These are phyloP conservation scores for Fusarium denticulatum DNA, from an alignment of 2,329 filamentous ascomycete genomes.

Conservation along the genomic window DNA sequence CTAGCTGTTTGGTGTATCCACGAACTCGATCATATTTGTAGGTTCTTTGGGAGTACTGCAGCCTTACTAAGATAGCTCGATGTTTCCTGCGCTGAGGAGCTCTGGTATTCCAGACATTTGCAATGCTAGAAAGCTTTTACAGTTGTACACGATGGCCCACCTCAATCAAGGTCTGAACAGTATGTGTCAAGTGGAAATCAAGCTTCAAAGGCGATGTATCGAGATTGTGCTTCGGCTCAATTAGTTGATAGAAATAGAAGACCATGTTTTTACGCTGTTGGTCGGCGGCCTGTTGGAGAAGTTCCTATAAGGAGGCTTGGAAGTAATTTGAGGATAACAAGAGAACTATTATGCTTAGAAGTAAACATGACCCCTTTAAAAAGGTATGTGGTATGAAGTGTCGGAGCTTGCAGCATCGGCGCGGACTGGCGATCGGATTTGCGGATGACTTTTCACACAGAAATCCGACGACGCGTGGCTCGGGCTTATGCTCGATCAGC, in stretches of 20 bases:
- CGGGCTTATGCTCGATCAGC: background rate
- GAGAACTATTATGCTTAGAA: too few species aligned
- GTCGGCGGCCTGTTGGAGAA: background rate
- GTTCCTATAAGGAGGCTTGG: too few species aligned
- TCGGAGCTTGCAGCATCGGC: background rate
- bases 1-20: too few species aligned
- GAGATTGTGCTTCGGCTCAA: fast-evolving
- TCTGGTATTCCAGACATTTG: too few species aligned
- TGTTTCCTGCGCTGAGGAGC: too few species aligned
- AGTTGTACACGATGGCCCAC: background rate
- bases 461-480: conserved; percentile 21
- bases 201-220: fast-evolving
- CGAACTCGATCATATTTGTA: too few species aligned
- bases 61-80: too few species aligned
- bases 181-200: fast-evolving
- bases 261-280: background rate
- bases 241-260: too few species aligned
- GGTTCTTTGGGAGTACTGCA: too few species aligned
- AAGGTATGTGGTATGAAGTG: too few species aligned
- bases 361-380: too few species aligned
- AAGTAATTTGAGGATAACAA: too few species aligned
- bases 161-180: fast-evolving
- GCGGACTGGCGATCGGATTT: background rate
- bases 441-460: background rate
- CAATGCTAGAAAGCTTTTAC: background rate